Percentiles rank a stretch among this genome's conserved stretches.
Conservation (phyloP, 2,329 filamentous ascomycete genomes). For the Apiospora pterosperma region DNA sequence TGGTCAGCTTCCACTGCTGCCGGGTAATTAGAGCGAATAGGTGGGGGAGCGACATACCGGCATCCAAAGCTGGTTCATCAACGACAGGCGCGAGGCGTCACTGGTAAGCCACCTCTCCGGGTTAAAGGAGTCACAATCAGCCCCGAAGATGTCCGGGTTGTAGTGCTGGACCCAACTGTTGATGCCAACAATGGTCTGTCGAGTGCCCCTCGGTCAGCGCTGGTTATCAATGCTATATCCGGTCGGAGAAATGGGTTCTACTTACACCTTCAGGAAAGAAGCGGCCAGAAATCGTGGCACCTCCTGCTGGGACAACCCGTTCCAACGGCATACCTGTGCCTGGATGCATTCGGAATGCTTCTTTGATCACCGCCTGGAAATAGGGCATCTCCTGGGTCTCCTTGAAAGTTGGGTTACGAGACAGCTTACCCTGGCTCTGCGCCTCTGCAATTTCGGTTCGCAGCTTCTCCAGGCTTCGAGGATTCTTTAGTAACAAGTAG, state of each 20-base stretch:
- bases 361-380: constrained; percentile 45
- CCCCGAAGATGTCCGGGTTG: background rate
- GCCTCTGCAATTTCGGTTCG: no score
- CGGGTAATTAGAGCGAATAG: background rate
- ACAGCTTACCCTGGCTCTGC: no score
- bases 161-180: background rate
- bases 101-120: background rate
- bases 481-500: no score
- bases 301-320: constrained; percentile 38
- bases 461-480: no score
- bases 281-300: constrained; percentile 10
- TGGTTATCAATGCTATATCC: background rate
- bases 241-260: background rate
- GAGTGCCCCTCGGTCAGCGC: background rate
- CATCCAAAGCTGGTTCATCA: background rate
- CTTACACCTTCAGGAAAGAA: background rate
- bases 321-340: constrained; percentile 38
- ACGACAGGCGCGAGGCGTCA: background rate
- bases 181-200: background rate
- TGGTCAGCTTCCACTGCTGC: background rate
- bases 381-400: constrained; percentile 35
- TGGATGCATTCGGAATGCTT: constrained; percentile 43
- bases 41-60: background rate
- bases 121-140: background rate
- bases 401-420: no score